Evolutionary conservation across 2,329 filamentous ascomycete species (phyloP), one percentile per base, ranked within the genome.

Genomic region (Shiraia bambusicola): DNA sequence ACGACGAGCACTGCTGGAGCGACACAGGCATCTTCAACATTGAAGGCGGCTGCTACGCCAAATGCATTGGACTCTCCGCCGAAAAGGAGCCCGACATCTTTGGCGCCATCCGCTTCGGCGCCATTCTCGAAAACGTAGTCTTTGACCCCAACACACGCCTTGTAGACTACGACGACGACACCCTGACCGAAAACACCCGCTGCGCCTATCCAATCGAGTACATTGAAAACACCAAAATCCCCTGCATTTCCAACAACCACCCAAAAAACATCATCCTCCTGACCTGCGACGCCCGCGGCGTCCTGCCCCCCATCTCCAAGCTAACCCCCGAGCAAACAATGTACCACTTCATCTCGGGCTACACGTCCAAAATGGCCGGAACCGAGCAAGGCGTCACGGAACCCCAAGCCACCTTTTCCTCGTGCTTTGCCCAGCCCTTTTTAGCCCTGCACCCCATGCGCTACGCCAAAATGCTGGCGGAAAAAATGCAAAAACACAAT

Each of bases 291-390:
- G 93, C 93, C 47, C 89, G 93, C 58, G 93, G 93, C 78, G 93
- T 98, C 35, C 84, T 98, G 42, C 93, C 93, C 42, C 93, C 93
- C 34, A 97, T 98, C 75, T 96, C 90, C 64, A 97, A 97, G 81
- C 86, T 98, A 69, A 84, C 87, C 78, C 82, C 86, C 54, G 83
- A 88, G 64, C 93, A 97, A 78, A 95, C 90, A 72, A 97, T 98
- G 92, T 98, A 97, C 86, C 93, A 98, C 81, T 98, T 98, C 84
- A 98, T 98, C 75, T 95, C 88, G 13, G 93, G 93, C 61, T 98
- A 98, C 81, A 98, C 93, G 53, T 97, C 92, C 69, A 98, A 98
- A 85, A 98, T 98, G 93, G 93, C 93, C 54, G 93, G 93, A 66
- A 98, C 93, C 25, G 93, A 98, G 77, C 89, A 96, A 56, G 93